Base-by-base conservation (phyloP, 176 grass and related monocot genomes). In the Eleusine indica region DNA sequence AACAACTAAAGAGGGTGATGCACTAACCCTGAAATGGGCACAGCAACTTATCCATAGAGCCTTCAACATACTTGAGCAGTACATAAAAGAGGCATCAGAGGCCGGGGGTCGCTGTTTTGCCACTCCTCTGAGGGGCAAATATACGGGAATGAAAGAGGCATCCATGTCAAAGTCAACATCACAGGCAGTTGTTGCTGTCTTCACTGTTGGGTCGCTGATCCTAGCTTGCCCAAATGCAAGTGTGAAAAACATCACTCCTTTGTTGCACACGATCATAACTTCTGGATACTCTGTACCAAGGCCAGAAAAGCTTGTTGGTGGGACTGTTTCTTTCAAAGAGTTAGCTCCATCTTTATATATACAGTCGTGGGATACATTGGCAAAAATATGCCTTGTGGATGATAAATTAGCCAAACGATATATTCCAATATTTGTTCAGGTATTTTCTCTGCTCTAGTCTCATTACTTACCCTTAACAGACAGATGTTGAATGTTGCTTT, bases 361-460 rank as follows among this genome's bases (percentile, higher is more conserved):
- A 82, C 96, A 98, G 42, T 91, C 92, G 12, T 98, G 96, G 96
- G 91, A 88, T 80, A 90, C 96, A 78, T 85, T 98, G 87, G 96
- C 88, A 67, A 98, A 98, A 89, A 74, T 98, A 75, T 98, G 96
- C 80, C 86, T 98, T 81, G 89, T 90, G 22, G 88, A 98, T 80
- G 92, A 93, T 82, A 98, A 98, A 84, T 14, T 91, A 63, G 96
- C 96, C 53, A 98, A 98, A 68, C 66, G 82, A 42, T 98, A 98
- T 79, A 98, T 98, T 83, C 96, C 96, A 76, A 87, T 98, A 57
- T 98, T 98, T 87, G 92, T 95, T 82, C 92, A 98, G 96, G 96
- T 98, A 75, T 37, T 71, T 57, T 77, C 35, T 67, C 40, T 75
- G 12, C 25, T n/a, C 35, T 84, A 51, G 48, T 68, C 30, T 73